phyloP scores from a whole-genome alignment of 441 rosid species.

The Mallotus japonicus region DNA sequence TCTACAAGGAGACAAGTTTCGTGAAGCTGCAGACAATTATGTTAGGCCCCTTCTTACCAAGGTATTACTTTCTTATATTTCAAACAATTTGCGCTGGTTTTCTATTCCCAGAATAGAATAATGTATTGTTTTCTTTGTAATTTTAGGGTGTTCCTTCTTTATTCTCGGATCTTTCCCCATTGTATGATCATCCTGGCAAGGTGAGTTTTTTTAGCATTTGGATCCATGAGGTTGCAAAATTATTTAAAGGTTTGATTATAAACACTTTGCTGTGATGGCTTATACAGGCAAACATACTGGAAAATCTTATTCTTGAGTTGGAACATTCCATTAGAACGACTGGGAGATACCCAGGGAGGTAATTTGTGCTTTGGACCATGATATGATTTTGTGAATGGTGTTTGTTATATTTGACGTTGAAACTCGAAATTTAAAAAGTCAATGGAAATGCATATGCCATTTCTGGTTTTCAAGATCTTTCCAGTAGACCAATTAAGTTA shows the following conservation, averaged over 20 bases:
- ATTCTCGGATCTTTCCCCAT: constrained; percentile 94
- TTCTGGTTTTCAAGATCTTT: not conserved
- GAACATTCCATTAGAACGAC: constrained; percentile 68
- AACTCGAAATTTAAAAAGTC: not conserved
- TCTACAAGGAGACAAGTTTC: constrained; percentile 79
- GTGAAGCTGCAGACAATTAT: constrained; percentile 79
- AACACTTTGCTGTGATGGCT: constrained; percentile 19
- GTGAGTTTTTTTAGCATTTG: constrained; percentile 41
- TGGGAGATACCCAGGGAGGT: constrained; percentile 86
- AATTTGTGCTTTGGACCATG: constrained; percentile 25
- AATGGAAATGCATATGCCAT: not conserved
- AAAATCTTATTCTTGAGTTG: constrained; percentile 80
- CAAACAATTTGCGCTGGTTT: constrained; percentile 7
- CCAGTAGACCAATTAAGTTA: not conserved
- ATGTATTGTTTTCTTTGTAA: constrained; percentile 26
- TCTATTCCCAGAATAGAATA: constrained; percentile 14
- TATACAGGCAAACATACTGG: constrained; percentile 83
- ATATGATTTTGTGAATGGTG: not conserved
- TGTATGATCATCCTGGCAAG: constrained; percentile 86
- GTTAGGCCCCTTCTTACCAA: constrained; percentile 83
- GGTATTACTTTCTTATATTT: constrained; percentile 39
- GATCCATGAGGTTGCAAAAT: constrained; percentile 19
- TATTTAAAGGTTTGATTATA: constrained; percentile 13
- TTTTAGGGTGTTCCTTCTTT: constrained; percentile 95
- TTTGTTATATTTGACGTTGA: not conserved